These are phyloP conservation scores for Ambrosiella cleistominuta DNA, from an alignment of 2,329 filamentous ascomycete genomes.

Conservation along the genomic window DNA sequence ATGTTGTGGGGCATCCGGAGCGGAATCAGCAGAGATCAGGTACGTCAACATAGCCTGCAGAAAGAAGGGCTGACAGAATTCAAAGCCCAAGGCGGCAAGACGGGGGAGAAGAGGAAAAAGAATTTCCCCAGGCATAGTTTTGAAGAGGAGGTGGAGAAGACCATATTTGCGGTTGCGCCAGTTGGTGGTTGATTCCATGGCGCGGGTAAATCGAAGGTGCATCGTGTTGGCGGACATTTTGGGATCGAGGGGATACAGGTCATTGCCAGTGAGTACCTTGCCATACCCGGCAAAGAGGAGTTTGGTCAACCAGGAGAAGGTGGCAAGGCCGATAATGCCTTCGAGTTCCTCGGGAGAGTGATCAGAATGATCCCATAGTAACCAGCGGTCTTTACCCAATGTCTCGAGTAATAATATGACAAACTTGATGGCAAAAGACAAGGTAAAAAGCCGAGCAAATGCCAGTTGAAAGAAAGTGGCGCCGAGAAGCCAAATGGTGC, in stretches of 20 bases:
- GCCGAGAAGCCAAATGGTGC: slow-evolving; percentile 26
- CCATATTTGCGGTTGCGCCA: slow-evolving; percentile 15
- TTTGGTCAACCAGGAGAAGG: slow-evolving; percentile 22
- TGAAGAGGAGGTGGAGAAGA: slow-evolving; percentile 17
- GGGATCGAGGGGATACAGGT: slow-evolving; percentile 22
- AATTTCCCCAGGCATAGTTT: slow-evolving; percentile 19
- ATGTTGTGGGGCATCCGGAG: slow-evolving; percentile 1
- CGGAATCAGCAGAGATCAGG: slow-evolving; percentile 16
- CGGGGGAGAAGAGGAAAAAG: slow-evolving; percentile 22
- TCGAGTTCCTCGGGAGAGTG: slow-evolving; percentile 25
- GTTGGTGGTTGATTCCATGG: slow-evolving; percentile 9
- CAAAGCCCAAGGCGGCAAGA: slow-evolving; percentile 23
- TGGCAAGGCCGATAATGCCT: slow-evolving; percentile 18
- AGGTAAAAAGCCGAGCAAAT: slow-evolving; percentile 21
- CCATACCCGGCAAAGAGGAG: slow-evolving; percentile 23
- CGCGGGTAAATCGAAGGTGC: slow-evolving; percentile 13
- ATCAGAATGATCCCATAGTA: slow-evolving; percentile 21
- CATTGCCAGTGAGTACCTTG: slow-evolving; percentile 18
- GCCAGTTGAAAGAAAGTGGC: slow-evolving; percentile 11
- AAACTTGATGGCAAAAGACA: slow-evolving; percentile 21
- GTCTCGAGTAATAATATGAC: slow-evolving; percentile 24
- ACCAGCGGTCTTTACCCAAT: slow-evolving; percentile 23
- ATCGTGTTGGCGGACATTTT: slow-evolving; percentile 16
- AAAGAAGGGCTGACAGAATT: slow-evolving; percentile 27
- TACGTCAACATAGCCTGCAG: slow-evolving; percentile 23